These are phyloP conservation scores for Tremellales sp. DNA, from an alignment of 1,284 basidiomycete species.

Conservation along the genomic window DNA sequence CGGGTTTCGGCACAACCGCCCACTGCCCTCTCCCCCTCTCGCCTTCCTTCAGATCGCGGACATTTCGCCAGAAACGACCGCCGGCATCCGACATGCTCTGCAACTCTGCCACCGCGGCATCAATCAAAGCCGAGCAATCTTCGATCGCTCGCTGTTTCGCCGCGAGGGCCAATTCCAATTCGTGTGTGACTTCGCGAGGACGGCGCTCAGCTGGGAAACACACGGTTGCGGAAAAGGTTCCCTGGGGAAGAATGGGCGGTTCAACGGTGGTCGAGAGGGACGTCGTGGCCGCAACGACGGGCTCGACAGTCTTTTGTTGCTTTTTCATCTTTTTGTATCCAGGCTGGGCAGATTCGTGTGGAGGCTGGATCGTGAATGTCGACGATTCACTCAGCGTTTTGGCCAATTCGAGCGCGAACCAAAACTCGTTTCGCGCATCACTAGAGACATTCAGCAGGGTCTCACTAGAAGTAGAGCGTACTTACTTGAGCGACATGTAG, in stretches of 20 bases:
- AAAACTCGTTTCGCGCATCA: slow-evolving; percentile 44
- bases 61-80: slow-evolving; percentile 33
- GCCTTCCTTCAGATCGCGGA: slow-evolving; percentile 27
- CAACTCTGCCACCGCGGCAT: slow-evolving; percentile 41
- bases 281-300: slow-evolving; percentile 3
- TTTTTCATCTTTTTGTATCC: background rate
- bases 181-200: slow-evolving; percentile 14
- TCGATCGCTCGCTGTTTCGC: slow-evolving; percentile 37
- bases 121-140: slow-evolving; percentile 38
- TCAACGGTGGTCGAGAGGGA: slow-evolving; percentile 9
- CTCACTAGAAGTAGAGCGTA: background rate
- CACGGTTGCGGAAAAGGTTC: slow-evolving; percentile 25
- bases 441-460: slow-evolving; percentile 14
- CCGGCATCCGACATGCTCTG: slow-evolving; percentile 30
- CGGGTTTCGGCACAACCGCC: slow-evolving; percentile 42
- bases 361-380: slow-evolving; percentile 26
- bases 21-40: slow-evolving; percentile 28
- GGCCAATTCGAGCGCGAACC: slow-evolving; percentile 40
- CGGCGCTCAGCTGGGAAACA: slow-evolving; percentile 8
- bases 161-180: slow-evolving; percentile 32
- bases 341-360: slow-evolving; percentile 8
- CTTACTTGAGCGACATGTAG: slow-evolving; percentile 36
- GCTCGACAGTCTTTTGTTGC: background rate
- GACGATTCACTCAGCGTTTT: slow-evolving; percentile 32
- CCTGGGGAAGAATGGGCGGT: slow-evolving; percentile 35